Percentiles rank a stretch among this genome's conserved stretches.
phyloP scores from a whole-genome alignment of 176 grass and related monocot genomes.

The Dactylis glomerata region DNA sequence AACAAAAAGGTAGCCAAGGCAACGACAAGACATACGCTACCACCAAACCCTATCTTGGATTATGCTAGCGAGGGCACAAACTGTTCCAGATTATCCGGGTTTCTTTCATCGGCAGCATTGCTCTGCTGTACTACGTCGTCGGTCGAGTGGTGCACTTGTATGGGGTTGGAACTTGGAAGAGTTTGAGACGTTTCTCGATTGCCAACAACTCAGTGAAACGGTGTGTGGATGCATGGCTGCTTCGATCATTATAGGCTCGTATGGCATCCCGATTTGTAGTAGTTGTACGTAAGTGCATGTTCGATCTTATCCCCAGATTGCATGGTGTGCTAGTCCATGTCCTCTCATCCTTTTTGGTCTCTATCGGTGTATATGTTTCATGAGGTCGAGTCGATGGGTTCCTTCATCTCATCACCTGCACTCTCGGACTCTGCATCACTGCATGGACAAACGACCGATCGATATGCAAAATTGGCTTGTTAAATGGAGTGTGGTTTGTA shows the following conservation, averaged over 20 bases:
- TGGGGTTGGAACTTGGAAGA: not conserved
- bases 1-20: not conserved
- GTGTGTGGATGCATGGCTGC: not conserved
- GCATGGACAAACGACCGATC: too few species aligned
- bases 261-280: too few species aligned
- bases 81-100: not conserved
- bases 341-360: too few species aligned
- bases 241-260: not conserved
- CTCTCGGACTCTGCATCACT: too few species aligned
- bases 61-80: not conserved
- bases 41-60: not conserved
- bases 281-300: too few species aligned
- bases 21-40: not conserved
- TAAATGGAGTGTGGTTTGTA: too few species aligned
- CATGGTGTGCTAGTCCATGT: too few species aligned
- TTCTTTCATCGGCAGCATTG: not conserved
- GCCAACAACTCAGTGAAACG: not conserved
- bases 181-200: not conserved
- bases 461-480: too few species aligned
- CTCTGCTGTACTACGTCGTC: not conserved
- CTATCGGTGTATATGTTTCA: too few species aligned
- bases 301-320: too few species aligned
- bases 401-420: too few species aligned
- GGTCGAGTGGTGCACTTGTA: not conserved
- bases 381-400: too few species aligned